These are phyloP conservation scores for Athelia psychrophila DNA, from an alignment of 1,284 basidiomycete genomes.

Conservation along the genomic window DNA sequence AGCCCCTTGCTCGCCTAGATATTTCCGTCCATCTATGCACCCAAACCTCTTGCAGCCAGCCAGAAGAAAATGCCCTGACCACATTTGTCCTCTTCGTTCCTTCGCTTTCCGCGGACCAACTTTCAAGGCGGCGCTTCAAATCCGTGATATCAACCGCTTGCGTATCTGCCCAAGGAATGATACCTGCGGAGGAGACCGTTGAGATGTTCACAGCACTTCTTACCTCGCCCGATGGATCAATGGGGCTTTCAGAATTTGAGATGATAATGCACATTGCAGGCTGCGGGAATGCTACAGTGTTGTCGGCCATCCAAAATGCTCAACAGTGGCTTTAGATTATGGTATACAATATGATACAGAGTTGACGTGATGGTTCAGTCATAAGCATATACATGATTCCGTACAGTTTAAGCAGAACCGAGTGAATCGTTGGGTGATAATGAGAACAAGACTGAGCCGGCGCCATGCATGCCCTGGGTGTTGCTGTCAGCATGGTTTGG, in stretches of 20 bases:
- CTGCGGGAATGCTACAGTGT: slow-evolving; percentile 28
- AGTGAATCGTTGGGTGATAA: too few relatives aligned
- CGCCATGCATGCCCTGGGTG: too few relatives aligned
- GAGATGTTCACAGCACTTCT: slow-evolving; percentile 77
- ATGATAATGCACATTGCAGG: slow-evolving; percentile 68
- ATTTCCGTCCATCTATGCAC: slow-evolving; percentile 32
- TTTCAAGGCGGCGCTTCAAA: slow-evolving; percentile 51
- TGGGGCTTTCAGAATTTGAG: slow-evolving; percentile 67
- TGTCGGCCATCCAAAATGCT: too few relatives aligned
- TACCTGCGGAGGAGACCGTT: slow-evolving; percentile 70
- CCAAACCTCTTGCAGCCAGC: slow-evolving; percentile 39
- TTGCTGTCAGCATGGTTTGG: too few relatives aligned
- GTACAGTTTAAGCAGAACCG: too few relatives aligned
- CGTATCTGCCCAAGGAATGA: slow-evolving; percentile 58
- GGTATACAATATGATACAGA: too few relatives aligned
- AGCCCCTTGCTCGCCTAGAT: slow-evolving; percentile 59
- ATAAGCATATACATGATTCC: too few relatives aligned
- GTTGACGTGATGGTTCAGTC: too few relatives aligned
- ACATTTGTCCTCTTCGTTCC: slow-evolving; percentile 72
- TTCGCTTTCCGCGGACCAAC: slow-evolving; percentile 35
- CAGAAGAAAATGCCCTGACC: slow-evolving; percentile 52
- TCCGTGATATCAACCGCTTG: slow-evolving; percentile 59
- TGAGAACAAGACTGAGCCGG: too few relatives aligned
- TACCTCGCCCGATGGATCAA: slow-evolving; percentile 58
- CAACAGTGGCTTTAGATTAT: too few relatives aligned